Evolutionary conservation across 768 basidiomycete genomes (phyloP).

Genomic region (Psilocybe tampanensis): DNA sequence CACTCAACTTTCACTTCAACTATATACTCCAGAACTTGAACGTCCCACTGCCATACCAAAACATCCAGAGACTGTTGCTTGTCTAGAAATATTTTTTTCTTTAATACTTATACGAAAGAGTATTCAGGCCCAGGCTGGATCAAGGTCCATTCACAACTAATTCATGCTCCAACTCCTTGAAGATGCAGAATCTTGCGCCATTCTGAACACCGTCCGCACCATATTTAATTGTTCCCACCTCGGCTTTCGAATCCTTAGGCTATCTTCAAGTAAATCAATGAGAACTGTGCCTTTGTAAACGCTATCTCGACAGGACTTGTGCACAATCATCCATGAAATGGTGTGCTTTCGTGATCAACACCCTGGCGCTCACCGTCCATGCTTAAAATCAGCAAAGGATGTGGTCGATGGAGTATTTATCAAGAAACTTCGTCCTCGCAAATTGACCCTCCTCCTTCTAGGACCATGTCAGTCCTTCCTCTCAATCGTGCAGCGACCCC

Average conservation of each 20-base stretch:
- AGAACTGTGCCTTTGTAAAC: neutral
- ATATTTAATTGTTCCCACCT: conserved; percentile 2
- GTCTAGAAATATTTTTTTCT: neutral
- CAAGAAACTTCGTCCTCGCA: too few relatives aligned
- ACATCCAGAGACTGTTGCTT: neutral
- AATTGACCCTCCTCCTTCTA: too few relatives aligned
- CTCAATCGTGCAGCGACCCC: conserved; percentile 1
- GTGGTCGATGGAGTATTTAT: too few relatives aligned
- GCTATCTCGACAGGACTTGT: neutral
- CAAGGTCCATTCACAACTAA: neutral
- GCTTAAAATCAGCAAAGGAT: too few relatives aligned
- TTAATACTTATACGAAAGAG: neutral
- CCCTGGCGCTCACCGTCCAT: too few relatives aligned
- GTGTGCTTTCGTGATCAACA: neutral
- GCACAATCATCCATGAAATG: neutral
- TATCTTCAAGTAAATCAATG: neutral
- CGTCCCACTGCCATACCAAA: neutral
- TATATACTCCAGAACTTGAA: too few relatives aligned
- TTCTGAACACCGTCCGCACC: conserved; percentile 6
- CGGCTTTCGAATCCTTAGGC: neutral
- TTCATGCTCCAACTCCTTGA: neutral
- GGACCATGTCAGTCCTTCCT: conserved; percentile 6
- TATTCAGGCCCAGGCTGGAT: neutral
- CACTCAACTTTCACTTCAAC: neutral
- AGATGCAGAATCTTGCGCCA: conserved; percentile 8